Evolutionary conservation across 805 yeast genomes (phyloP), one percentile per base, ranked within the genome.

Genomic region (Scheffersomyces ergatensis): DNA sequence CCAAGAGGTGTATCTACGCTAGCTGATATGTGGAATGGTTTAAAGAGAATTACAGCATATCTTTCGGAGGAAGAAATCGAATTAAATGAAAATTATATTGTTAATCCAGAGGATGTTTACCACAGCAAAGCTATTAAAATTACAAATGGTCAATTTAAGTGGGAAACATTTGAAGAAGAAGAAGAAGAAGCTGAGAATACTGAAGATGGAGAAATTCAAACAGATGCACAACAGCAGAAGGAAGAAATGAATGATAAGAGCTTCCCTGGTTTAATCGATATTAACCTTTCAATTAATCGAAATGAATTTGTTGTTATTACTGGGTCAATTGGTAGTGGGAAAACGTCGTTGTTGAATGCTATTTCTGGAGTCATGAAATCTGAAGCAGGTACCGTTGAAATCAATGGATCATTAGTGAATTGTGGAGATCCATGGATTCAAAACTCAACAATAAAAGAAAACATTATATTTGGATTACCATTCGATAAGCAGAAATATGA

Each of bases 251-350:
- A 9, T 42, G 48, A 46, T 12, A 52, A 53, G 33, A 43, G 43
- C 3, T 72, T 72, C 54, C 46, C 71, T 35, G 74, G 87, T 51
- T 53, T 82, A 54, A 42, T 50, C 33, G 49, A 82, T 52, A 59
- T 88, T 43, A 69, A 80, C 47, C 58, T 88, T 16, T 55, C 61
- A 1, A 66, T 88, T 34, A 60, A 67, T 33, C 76, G 75, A 42
- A 85, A 86, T 17, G 95, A 87, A 54, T 78, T 89, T 38, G 65
- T 88, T 6, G 83, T 85, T 44, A 72, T 86, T 19, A 85, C 92
- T 0, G 96, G 96, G 13, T 62, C 82, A 1, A 85, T 88, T 53
- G 96, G 96, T 2, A 73, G 88, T 3, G 96, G 96, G 42, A 88
- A 88, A 56, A 70, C 90, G 0, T 84, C 93, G 0, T 63, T 89